Percentiles rank a stretch among this genome's conserved stretches.
phyloP scores from a whole-genome alignment of 73 alveolate species.

The Symbiodinium pilosum region DNA sequence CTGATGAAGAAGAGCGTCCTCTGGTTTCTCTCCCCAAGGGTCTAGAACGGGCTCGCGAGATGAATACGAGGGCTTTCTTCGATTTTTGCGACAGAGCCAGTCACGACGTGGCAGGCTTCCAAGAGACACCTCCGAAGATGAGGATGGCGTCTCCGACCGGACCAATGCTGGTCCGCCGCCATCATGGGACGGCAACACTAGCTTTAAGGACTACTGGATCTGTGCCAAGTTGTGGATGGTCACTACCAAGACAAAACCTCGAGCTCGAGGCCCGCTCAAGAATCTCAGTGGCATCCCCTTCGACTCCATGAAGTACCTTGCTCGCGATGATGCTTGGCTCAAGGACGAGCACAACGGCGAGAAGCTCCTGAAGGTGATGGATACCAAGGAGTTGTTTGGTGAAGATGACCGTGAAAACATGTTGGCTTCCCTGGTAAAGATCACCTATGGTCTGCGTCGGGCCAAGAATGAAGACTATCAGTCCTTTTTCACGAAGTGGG shows the following conservation, averaged over 20 bases:
- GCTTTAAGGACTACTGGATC: constrained; percentile 30
- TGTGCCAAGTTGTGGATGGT: constrained; percentile 23
- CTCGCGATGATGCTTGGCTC: background rate
- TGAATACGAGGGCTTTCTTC: background rate
- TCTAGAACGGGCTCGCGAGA: background rate
- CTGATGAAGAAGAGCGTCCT: background rate
- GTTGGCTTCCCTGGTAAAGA: background rate
- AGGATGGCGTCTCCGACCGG: background rate
- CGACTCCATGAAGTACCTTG: constrained; percentile 42
- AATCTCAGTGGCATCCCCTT: background rate
- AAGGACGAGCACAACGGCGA: background rate
- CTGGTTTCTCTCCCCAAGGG: background rate
- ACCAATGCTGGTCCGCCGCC: background rate
- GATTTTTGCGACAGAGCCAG: background rate
- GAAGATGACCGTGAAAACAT: constrained; percentile 36
- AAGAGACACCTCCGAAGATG: background rate
- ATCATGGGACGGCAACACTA: background rate
- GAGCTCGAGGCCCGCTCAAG: constrained; percentile 27
- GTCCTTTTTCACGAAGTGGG: constrained; percentile 19
- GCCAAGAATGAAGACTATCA: background rate
- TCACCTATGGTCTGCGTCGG: background rate
- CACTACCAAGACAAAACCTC: constrained; percentile 1
- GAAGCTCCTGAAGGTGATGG: constrained; percentile 8
- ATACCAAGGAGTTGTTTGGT: background rate
- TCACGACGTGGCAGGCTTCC: background rate